phyloP scores from a whole-genome alignment of 2,329 filamentous ascomycete genomes.

The Aspergillus sp. region DNA sequence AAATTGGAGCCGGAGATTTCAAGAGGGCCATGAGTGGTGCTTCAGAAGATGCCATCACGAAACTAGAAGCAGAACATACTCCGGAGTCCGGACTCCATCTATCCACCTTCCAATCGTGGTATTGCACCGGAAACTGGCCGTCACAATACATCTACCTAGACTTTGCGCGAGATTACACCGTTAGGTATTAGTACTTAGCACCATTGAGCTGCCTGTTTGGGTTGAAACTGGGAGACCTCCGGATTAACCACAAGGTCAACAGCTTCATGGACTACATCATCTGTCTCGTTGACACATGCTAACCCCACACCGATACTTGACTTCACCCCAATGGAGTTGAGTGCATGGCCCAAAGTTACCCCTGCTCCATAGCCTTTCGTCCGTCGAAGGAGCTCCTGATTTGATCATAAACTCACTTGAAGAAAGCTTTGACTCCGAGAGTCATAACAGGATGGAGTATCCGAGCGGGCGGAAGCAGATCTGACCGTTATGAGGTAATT shows the following conservation, averaged over 20 bases:
- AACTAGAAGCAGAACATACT: not conserved
- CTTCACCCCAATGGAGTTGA: conserved; percentile 13
- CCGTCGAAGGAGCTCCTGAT: conserved; percentile 13
- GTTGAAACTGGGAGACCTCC: not conserved
- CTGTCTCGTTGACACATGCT: conserved; percentile 16
- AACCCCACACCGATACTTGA: conserved; percentile 15
- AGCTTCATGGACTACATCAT: conserved; percentile 2
- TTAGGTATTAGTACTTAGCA: not conserved
- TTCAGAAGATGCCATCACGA: not conserved
- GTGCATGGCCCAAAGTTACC: conserved; percentile 17
- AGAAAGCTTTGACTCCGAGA: conserved; percentile 2
- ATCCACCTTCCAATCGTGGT: conserved; percentile 10
- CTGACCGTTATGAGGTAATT: not conserved
- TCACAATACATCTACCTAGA: not conserved
- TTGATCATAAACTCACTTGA: conserved; percentile 14
- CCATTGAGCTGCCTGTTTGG: conserved; percentile 14
- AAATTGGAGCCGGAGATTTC: not conserved
- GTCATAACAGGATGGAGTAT: not conserved
- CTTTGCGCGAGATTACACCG: no score
- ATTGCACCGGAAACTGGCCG: not conserved
- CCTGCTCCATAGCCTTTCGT: not conserved
- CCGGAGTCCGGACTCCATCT: not conserved
- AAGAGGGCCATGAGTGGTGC: not conserved
- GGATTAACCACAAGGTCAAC: conserved; percentile 5
- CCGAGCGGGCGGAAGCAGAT: not conserved